A percentile compares a stretch with the other conserved stretches of the same genome.
These are phyloP conservation scores for Ichthyophthirius multifiliis DNA, from an alignment of 169 alveolate genomes.

Conservation along the genomic window DNA sequence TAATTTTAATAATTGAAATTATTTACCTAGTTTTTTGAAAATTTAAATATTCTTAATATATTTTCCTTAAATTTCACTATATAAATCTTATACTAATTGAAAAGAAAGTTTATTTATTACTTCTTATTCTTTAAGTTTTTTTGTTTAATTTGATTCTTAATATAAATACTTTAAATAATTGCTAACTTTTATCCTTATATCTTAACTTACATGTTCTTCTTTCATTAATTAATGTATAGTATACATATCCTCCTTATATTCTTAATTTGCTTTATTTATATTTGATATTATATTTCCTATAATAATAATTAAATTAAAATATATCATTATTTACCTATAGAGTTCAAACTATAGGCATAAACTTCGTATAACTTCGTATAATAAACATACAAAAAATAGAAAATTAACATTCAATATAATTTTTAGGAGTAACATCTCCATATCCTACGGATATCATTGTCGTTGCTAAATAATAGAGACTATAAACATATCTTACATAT, in stretches of 20 bases:
- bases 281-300: background rate
- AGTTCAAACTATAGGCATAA: background rate
- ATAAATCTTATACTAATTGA: background rate
- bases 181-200: background rate
- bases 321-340: no score
- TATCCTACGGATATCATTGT: conserved; percentile 48
- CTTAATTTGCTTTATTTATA: background rate
- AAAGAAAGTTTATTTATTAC: background rate
- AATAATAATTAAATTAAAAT: conserved; percentile 14
- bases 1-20: no score
- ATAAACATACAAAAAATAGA: background rate
- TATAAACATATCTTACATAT: background rate
- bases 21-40: background rate
- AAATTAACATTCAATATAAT: conserved; percentile 13
- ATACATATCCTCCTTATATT: background rate
- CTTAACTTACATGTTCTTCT: background rate
- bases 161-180: background rate
- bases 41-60: background rate
- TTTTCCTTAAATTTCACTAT: background rate
- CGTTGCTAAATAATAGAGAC: conserved; percentile 34
- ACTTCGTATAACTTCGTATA: background rate
- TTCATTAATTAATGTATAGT: background rate
- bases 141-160: background rate
- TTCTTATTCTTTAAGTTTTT: background rate
- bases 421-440: conserved; percentile 47